Percentiles rank a stretch among this genome's conserved stretches.
phyloP scores from a whole-genome alignment of 345 rosid species.

The Syzygium oleosum region DNA sequence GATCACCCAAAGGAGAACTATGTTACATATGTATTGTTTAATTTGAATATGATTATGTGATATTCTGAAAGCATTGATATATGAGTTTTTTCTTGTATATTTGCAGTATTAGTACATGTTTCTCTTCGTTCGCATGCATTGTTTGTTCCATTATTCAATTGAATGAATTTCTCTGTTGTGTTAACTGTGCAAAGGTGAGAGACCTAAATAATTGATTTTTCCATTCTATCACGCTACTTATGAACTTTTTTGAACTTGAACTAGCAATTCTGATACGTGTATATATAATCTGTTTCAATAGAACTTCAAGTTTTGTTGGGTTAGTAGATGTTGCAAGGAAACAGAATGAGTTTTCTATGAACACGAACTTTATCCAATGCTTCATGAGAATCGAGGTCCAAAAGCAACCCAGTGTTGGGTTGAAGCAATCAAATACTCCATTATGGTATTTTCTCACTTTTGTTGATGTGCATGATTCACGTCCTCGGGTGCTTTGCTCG shows the following conservation, averaged over 20 bases:
- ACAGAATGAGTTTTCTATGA: background rate
- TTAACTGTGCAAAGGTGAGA: background rate
- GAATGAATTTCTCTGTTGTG: no score
- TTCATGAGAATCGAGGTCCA: background rate
- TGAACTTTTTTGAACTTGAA: background rate
- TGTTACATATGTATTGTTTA: no score
- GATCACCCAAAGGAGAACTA: no score
- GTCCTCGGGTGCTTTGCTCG: background rate
- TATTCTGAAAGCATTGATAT: no score
- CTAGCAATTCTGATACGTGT: background rate
- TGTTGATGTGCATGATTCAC: background rate
- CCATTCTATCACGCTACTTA: background rate
- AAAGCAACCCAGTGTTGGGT: background rate
- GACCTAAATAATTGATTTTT: background rate
- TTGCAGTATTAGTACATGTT: no score
- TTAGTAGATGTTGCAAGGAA: background rate
- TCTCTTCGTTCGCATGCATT: no score
- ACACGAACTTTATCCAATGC: background rate
- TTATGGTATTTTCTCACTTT: background rate
- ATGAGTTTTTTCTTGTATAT: no score
- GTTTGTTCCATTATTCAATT: no score
- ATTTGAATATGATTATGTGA: no score
- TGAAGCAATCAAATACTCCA: background rate
- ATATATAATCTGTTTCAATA: background rate
- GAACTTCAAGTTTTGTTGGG: background rate